phyloP scores from a whole-genome alignment of 2,329 filamentous ascomycete genomes.

The Sporothrix inflata region DNA sequence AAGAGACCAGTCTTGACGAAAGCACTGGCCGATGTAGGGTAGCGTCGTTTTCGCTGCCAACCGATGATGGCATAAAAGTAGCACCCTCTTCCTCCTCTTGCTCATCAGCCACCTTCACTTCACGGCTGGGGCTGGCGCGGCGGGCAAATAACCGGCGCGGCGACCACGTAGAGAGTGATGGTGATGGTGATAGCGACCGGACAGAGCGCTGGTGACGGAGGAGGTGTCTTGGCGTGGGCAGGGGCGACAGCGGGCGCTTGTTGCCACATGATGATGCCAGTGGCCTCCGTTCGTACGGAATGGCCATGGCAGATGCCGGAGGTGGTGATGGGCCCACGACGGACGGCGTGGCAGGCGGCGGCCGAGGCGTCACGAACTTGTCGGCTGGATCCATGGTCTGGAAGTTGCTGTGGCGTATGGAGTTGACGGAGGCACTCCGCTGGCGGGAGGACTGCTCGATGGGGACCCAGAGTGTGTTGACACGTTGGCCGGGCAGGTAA shows the following conservation, averaged over 20 bases:
- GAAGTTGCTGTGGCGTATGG: conserved; percentile 59
- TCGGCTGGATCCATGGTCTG: conserved; percentile 79
- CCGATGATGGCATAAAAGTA: background rate
- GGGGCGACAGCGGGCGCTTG: conserved; percentile 10
- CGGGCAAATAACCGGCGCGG: conserved; percentile 32
- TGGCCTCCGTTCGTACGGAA: conserved; percentile 6
- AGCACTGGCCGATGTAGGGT: conserved; percentile 38
- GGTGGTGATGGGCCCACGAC: background rate
- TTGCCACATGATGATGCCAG: background rate
- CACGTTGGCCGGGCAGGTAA: conserved; percentile 80
- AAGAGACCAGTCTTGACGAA: conserved; percentile 34
- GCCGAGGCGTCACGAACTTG: conserved; percentile 72
- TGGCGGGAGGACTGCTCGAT: conserved; percentile 63
- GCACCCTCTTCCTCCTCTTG: background rate
- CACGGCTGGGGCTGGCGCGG: conserved; percentile 23
- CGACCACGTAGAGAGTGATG: conserved; percentile 41
- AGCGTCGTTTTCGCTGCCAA: background rate
- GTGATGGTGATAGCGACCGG: conserved; percentile 53
- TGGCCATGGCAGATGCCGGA: conserved; percentile 11
- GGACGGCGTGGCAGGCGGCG: conserved; percentile 51
- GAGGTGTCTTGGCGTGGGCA: conserved; percentile 29
- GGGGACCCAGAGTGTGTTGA: conserved; percentile 85
- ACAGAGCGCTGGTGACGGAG: conserved; percentile 44
- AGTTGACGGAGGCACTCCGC: conserved; percentile 68
- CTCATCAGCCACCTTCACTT: conserved; percentile 9